Conservation (phyloP, 305 asterid species). For the Fraxinus albicans region DNA sequence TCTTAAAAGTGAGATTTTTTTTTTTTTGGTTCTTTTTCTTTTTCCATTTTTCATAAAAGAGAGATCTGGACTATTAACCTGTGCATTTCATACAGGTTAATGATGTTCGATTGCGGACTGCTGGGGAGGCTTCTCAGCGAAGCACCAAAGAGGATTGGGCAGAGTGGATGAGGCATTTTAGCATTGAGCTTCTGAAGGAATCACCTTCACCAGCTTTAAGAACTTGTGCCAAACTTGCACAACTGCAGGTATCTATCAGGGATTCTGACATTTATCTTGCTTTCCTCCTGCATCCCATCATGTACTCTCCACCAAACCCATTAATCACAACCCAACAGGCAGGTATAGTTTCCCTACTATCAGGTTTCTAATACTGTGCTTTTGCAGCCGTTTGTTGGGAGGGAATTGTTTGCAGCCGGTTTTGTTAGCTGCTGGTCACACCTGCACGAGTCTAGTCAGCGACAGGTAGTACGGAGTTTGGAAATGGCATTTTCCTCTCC, state of each 20-base stretch:
- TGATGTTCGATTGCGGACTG: constrained; percentile 83
- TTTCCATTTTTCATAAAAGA: background rate
- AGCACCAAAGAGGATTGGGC: constrained; percentile 99
- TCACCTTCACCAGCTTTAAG: constrained; percentile 98
- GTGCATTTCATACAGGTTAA: constrained; percentile 59
- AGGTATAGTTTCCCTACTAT: constrained; percentile 7
- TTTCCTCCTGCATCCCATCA: constrained; percentile 11
- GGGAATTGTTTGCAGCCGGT: constrained; percentile 99
- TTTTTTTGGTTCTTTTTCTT: background rate
- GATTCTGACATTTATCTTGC: constrained; percentile 15
- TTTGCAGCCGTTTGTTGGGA: constrained; percentile 94
- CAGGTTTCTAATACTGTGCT: constrained; percentile 24
- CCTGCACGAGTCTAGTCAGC: constrained; percentile 78
- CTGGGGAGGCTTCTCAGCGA: constrained; percentile 99
- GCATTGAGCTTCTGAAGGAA: constrained; percentile 94
- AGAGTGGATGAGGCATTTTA: constrained; percentile 99
- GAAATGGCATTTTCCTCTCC: constrained; percentile 99
- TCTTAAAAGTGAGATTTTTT: background rate
- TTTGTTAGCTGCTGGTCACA: constrained; percentile 99
- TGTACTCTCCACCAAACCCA: constrained; percentile 8
- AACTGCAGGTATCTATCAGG: constrained; percentile 68
- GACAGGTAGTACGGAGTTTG: constrained; percentile 82
- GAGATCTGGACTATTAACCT: background rate
- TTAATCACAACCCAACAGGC: constrained; percentile 16
- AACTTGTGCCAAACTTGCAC: constrained; percentile 97